Evolutionary conservation across 1,284 basidiomycete genomes (phyloP), one percentile per base, ranked within the genome.

Genomic region (Macrocystidia cucumis): DNA sequence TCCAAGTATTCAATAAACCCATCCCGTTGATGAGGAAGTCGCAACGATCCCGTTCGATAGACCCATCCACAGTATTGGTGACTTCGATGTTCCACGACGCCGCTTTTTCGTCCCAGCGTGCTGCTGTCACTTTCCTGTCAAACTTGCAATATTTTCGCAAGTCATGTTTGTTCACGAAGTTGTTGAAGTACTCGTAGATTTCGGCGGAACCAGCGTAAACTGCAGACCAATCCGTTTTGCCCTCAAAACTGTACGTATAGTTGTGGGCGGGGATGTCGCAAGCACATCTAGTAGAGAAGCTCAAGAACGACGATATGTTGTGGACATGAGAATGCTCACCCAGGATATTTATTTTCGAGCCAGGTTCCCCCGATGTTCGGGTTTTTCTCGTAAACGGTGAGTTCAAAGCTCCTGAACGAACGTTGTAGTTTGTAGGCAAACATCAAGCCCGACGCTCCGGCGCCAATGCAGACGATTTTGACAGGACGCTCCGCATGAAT

Each of bases 21-120:
- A 60, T 49, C 4, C 67, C 70, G 0, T 60, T 62, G n/a, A 74
- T 55, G 13, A 74, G 35, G n/a, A 70, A 49, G 17, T 59, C 44
- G 1, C 59, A 60, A 3, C 46, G 45, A 2, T 41, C 43, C 9
- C 34, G 40, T 1, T 28, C 41, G n/a, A 29, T 42, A 26, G 47
- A 43, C 5, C 53, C 52, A 1, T 58, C 56, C 2, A 37, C 21
- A 2, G 50, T 32, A 26, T 63, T 51, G 26, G 58, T 45, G 2
- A 60, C 49, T 2, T 40, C 43, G 33, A 72, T 46, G 9, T 49
- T 40, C 37, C 65, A 73, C 1, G 41, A 6, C 19, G 65, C 54
- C 1, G 43, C 35, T 0, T 34, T 31, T 3, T 40, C 36, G 41
- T 67, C 55, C 72, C 72, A 74, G 9, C 53, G 48, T 0, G 62